Evolutionary conservation across 192 early-diverging fungal species (phyloP).

Genomic region (Gamsiella multidivaricata): DNA sequence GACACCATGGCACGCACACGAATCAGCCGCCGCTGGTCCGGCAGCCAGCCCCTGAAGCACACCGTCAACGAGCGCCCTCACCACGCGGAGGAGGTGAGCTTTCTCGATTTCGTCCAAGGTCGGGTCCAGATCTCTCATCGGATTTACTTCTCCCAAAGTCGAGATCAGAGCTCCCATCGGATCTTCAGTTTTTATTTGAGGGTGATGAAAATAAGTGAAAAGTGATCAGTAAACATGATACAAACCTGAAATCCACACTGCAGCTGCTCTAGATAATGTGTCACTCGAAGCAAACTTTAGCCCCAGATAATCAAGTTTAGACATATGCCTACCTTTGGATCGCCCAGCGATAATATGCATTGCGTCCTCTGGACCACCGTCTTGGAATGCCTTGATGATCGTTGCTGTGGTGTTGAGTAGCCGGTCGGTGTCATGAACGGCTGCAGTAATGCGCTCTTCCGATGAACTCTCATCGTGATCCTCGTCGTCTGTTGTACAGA

Average conservation of each 20-base stretch:
- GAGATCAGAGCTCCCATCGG: neutral
- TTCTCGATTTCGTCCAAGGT: too few relatives aligned
- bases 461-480: neutral
- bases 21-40: too few relatives aligned
- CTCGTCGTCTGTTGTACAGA: neutral
- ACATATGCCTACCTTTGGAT: neutral
- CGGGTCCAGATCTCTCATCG: neutral
- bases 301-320: too few relatives aligned
- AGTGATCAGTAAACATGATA: neutral
- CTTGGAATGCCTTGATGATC: neutral
- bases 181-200: neutral
- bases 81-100: too few relatives aligned
- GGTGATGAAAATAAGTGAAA: neutral
- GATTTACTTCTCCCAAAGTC: neutral
- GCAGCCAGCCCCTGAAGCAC: too few relatives aligned
- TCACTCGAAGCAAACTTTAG: neutral
- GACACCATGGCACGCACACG: too few relatives aligned
- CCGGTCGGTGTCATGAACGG: neutral
- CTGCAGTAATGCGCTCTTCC: neutral
- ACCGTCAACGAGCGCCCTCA: too few relatives aligned
- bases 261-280: neutral
- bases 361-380: neutral
- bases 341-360: neutral
- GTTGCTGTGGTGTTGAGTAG: neutral
- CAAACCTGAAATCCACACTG: neutral